A percentile compares a stretch with the other conserved stretches of the same genome.
Conservation (phyloP, 495 filamentous ascomycete species). For the Aspergillus nidulans region DNA sequence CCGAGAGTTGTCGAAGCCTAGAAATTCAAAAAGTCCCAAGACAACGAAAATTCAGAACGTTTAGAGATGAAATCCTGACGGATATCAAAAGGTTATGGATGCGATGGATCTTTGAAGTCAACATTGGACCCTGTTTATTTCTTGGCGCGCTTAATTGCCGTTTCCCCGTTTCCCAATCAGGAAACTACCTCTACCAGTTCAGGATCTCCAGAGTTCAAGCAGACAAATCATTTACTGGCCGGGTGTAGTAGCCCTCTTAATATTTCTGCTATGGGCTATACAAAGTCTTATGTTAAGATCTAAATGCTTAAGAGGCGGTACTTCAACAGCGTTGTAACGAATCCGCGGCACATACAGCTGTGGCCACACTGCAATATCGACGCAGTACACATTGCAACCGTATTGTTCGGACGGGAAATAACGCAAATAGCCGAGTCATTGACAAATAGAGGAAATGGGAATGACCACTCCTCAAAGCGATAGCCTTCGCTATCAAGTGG, state of each 20-base stretch:
- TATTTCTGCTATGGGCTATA: not conserved
- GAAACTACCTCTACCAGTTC: too few species aligned
- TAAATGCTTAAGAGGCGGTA: not conserved
- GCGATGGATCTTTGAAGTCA: not conserved
- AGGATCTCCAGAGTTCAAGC: too few species aligned
- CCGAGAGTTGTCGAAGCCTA: not conserved
- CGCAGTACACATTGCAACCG: too few species aligned
- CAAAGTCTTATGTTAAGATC: not conserved
- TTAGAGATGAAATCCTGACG: not conserved
- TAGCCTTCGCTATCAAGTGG: too few species aligned
- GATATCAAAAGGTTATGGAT: not conserved
- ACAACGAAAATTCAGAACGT: not conserved
- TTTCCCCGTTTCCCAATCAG: not conserved
- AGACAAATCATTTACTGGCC: too few species aligned
- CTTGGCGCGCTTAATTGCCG: not conserved
- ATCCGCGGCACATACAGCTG: not conserved
- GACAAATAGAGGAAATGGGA: too few species aligned
- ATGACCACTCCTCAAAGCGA: too few species aligned
- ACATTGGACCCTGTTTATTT: not conserved
- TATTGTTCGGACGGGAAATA: too few species aligned
- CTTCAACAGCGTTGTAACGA: not conserved
- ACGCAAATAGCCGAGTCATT: too few species aligned
- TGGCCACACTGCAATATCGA: not conserved
- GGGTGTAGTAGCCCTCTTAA: not conserved
- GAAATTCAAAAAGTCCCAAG: not conserved